Base-by-base conservation (phyloP, 768 basidiomycete genomes). In the Boletales sp. region DNA sequence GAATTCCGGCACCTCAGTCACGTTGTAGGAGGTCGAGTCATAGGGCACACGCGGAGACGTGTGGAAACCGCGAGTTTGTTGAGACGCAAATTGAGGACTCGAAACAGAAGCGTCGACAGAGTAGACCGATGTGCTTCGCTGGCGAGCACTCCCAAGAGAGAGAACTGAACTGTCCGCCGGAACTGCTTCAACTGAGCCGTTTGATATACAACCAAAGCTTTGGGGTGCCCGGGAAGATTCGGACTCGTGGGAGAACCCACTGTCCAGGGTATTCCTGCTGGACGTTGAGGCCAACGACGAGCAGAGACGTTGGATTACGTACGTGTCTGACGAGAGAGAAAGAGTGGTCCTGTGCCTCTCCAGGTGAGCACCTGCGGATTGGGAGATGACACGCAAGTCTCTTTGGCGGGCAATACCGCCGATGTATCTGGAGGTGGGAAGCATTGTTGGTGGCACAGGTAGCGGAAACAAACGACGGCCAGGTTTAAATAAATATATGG, bases 371-470 rank as follows among this genome's bases (percentile, higher is more conserved):
- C 72, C 71, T 10, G 61, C 59, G 38, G 68, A 72, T 68, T 69
- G 72, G 48, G 72, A 62, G 14, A 70, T 46, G n/a, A 54, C 48
- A 8, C 69, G 69, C 17, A 78, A 43, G 38, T 70, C 68, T 9
- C 49, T 56, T 0, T 75, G 73, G 32, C 71, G 67, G 5, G 75
- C 65, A 57, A 73, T 67, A 39, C 75, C 74, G 1, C 69, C 63
- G 59, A 69, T 63, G 46, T 63, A 70, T 14, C 77, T 78, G 44
- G 54, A 55, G 35, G 50, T 42, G 38, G 50, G 37, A 0, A 41
- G 11, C 64, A 64, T 68, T 3, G 47, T 48, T 0, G 17, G 46
- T 19, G 34, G 42, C 10, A 28, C 25, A 15, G 15, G 33, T 33
- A 34, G 37, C 42, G 17, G 41, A 42, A 18, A 51, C 37, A 46